A percentile compares a stretch with the other conserved stretches of the same genome.
Evolutionary conservation across 495 filamentous ascomycete genomes (phyloP).

Genomic region (Neurospora intermedia): DNA sequence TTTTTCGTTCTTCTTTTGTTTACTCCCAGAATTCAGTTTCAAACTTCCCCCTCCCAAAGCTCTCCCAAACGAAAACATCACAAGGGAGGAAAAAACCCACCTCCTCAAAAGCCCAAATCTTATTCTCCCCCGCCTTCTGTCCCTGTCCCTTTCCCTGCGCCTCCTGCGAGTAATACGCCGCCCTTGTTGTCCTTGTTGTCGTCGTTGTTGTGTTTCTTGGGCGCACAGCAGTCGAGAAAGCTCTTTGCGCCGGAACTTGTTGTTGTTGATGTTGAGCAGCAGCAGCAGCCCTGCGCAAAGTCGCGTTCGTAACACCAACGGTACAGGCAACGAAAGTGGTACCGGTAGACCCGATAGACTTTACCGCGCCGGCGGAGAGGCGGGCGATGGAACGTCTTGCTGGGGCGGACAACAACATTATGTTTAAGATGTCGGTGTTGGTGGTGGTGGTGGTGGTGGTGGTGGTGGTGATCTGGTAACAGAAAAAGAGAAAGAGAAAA

Average conservation of each 20-base stretch:
- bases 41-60: no score
- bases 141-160: not conserved
- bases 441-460: no score
- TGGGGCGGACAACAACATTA: not conserved
- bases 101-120: slow-evolving; percentile 38
- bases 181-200: no score
- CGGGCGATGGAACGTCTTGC: not conserved
- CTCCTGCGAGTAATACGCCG: not conserved
- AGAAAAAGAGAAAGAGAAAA: no score
- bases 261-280: not conserved
- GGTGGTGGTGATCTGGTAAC: no score
- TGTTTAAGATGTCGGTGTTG: no score
- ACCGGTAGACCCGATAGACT: not conserved
- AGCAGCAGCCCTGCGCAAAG: not conserved
- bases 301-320: not conserved
- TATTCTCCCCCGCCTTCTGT: slow-evolving; percentile 12
- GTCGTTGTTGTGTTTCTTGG: no score
- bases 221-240: not conserved
- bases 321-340: not conserved
- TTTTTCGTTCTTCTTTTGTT: no score
- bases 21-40: no score
- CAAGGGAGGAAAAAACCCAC: slow-evolving; percentile 12
- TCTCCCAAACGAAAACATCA: no score
- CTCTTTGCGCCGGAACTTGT: not conserved
- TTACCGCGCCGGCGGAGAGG: not conserved